phyloP scores from a whole-genome alignment of 345 rosid species.

The Eucalyptus melliodora region DNA sequence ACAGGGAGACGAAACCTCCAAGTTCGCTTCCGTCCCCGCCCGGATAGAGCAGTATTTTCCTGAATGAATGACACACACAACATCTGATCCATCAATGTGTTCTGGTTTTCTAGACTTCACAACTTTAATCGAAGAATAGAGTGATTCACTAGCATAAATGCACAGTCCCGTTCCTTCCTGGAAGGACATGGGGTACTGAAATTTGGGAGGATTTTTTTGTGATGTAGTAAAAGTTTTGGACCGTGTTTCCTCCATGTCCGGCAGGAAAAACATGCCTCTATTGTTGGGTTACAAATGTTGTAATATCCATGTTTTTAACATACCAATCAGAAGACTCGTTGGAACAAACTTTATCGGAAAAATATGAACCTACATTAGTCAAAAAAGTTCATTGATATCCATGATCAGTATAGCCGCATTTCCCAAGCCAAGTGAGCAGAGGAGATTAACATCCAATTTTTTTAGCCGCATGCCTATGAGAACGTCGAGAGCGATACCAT shows the following conservation, averaged over 20 bases:
- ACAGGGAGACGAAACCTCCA: neutral
- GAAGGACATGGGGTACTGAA: neutral
- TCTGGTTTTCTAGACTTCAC: neutral
- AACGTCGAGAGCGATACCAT: too few relatives aligned
- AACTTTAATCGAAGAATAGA: fast-evolving
- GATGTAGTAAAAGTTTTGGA: neutral
- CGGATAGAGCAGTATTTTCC: constrained; percentile 20
- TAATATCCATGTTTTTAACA: neutral
- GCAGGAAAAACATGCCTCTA: neutral
- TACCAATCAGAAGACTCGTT: neutral
- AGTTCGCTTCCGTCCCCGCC: constrained; percentile 2
- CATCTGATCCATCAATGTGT: neutral
- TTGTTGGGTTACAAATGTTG: neutral
- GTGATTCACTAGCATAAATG: neutral
- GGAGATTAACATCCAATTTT: neutral
- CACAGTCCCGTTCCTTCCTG: neutral
- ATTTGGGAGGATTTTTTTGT: neutral
- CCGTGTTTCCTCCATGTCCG: neutral
- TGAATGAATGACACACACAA: neutral
- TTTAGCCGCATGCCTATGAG: neutral
- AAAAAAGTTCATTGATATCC: fast-evolving
- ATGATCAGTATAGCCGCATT: neutral
- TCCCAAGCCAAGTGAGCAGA: neutral
- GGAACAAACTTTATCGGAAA: neutral
- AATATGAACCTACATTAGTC: neutral